phyloP scores from a whole-genome alignment of 495 filamentous ascomycete genomes.

The Annulohypoxylon maeteangense region DNA sequence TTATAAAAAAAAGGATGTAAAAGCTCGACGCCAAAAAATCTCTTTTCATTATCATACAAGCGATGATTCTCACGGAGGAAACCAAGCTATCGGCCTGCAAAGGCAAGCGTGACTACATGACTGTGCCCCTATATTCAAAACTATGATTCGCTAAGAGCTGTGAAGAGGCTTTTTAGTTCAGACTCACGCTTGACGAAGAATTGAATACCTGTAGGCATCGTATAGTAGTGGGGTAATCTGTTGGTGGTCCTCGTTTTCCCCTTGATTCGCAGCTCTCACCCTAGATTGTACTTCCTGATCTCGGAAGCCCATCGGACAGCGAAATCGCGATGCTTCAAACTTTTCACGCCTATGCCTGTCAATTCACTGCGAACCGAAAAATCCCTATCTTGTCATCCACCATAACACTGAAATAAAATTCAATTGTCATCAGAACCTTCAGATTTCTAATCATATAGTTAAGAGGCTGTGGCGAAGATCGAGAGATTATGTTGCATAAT shows the following conservation, averaged over 20 bases:
- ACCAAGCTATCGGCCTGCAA: no score
- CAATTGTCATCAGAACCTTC: conserved; percentile 15
- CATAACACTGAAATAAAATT: not conserved
- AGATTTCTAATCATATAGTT: conserved; percentile 36
- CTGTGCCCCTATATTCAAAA: no score
- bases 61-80: no score
- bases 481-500: conserved; percentile 28
- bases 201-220: not conserved
- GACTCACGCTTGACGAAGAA: not conserved
- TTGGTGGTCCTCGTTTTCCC: not conserved
- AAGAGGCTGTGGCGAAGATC: conserved; percentile 19
- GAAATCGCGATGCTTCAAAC: conserved; percentile 8
- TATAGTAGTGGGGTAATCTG: not conserved
- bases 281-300: not conserved
- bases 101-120: no score
- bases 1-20: no score
- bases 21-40: no score
- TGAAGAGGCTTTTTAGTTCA: not conserved
- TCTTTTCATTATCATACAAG: no score
- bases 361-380: not conserved
- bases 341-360: not conserved
- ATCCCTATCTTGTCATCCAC: not conserved
- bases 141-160: no score
- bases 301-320: conserved; percentile 24
- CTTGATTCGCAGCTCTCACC: conserved; percentile 3